A percentile compares a stretch with the other conserved stretches of the same genome.
These are phyloP conservation scores for Aspergillus carbonarius DNA, from an alignment of 2,329 filamentous ascomycete species.

Conservation along the genomic window DNA sequence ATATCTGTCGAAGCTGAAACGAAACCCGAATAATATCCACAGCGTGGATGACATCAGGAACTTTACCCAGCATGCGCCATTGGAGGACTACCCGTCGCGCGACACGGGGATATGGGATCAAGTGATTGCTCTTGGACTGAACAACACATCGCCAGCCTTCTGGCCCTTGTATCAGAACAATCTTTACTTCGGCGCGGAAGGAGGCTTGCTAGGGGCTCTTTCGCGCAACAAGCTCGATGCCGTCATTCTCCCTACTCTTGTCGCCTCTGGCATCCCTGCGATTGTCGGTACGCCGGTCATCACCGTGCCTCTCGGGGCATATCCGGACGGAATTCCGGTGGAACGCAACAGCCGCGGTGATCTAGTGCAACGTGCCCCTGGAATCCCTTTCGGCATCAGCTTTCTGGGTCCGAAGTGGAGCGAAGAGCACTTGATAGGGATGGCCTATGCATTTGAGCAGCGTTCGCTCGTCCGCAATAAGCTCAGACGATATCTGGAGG, in stretches of 20 bases:
- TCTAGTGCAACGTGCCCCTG: conserved; percentile 56
- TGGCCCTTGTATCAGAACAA: conserved; percentile 57
- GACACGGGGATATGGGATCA: conserved; percentile 59
- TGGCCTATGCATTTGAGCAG: conserved; percentile 70
- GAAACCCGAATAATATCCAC: conserved; percentile 59
- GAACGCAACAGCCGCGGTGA: conserved; percentile 47
- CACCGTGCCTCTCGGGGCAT: conserved; percentile 62
- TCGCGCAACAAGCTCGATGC: conserved; percentile 59
- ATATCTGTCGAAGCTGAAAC: conserved; percentile 58
- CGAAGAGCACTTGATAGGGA: conserved; percentile 62
- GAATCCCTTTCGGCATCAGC: conserved; percentile 60
- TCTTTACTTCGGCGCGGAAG: conserved; percentile 56
- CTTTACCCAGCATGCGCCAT: conserved; percentile 55
- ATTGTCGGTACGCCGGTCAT: conserved; percentile 61
- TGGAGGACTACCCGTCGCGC: conserved; percentile 62
- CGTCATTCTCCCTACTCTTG: conserved; percentile 58
- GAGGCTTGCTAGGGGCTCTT: conserved; percentile 62
- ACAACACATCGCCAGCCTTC: conserved; percentile 58
- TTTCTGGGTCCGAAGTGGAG: conserved; percentile 63
- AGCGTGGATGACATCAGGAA: conserved; percentile 52
- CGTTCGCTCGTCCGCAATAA: conserved; percentile 50
- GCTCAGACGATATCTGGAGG: conserved; percentile 51
- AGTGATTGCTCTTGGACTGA: conserved; percentile 52
- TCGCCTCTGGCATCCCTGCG: conserved; percentile 51
- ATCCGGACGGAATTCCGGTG: conserved; percentile 47